Evolutionary conservation across 2,329 filamentous ascomycete species (phyloP), one percentile per base, ranked within the genome.

Genomic region (Exophiala phaeomuriformis): DNA sequence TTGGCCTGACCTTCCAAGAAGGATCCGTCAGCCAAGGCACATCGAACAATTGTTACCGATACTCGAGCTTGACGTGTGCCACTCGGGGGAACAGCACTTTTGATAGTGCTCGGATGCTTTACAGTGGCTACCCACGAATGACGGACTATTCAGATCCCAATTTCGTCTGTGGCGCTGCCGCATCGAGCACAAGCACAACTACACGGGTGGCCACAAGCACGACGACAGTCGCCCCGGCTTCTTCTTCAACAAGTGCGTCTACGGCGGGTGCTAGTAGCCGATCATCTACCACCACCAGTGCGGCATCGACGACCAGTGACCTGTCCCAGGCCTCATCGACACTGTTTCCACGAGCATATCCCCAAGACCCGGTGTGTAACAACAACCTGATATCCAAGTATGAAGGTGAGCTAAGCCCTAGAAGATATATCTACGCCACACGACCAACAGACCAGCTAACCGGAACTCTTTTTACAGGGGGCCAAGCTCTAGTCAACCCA

Each of bases 21-120:
- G 36, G 36, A 8, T 9, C 33, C 8, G 36, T 47, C n/a, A 28
- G 39, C 10, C 51, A 57, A 47, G 55, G 51, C 6, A 43, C 49
- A 3, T n/a, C 37, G 31, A 59, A 59, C 49, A 59, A 59, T 39
- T 59, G 57, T 37, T 50, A 44, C 40, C 32, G 45, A 12, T 57
- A 52, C 36, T 44, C 44, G 1, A 44, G 33, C 10, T 33, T 59
- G 29, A 55, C 51, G 3, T 57, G 54, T 31, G 57, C 49, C 9
- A 51, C 46, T 4, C 47, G 57, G 8, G 52, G 51, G 7, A 53
- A 52, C 29, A 45, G 49, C 31, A 57, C 45, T 4, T 55, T 43
- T 33, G 50, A 48, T 19, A 54, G 50, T 28, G 57, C 55, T 6
- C 45, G 57, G 27, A 32, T 59, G 51, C 36, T 59, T 3, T 57